Evolutionary conservation across 306 rosid genomes (phyloP).

Genomic region (Pyrus betulifolia): DNA sequence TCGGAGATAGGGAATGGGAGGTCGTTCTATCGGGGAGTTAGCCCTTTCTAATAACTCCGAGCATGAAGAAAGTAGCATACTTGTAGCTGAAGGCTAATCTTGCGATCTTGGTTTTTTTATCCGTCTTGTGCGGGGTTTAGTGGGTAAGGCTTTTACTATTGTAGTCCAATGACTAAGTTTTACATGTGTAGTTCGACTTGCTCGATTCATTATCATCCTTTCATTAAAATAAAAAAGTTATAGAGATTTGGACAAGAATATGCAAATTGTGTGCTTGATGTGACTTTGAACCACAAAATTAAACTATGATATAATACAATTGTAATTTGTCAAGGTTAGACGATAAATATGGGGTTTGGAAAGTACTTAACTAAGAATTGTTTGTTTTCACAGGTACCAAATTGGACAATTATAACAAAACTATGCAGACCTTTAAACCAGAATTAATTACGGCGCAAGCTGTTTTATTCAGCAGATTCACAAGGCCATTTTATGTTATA

Average conservation of each 20-base stretch:
- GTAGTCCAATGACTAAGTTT: too few relatives aligned
- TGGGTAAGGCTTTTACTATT: too few relatives aligned
- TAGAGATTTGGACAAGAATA: background rate
- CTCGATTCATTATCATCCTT: background rate
- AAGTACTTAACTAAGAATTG: background rate
- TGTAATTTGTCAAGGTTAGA: background rate
- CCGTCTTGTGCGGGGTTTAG: too few relatives aligned
- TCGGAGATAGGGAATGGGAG: too few relatives aligned
- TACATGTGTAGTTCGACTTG: too few relatives aligned
- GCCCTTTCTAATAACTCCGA: rapidly evolving
- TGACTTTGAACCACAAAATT: background rate
- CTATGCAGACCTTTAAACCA: background rate
- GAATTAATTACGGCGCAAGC: background rate
- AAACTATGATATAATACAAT: background rate
- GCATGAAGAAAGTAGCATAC: too few relatives aligned
- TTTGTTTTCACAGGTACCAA: background rate
- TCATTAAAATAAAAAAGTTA: background rate
- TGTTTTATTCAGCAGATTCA: background rate
- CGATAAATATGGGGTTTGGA: background rate
- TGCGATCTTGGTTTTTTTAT: too few relatives aligned
- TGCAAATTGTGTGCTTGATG: background rate
- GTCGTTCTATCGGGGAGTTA: too few relatives aligned
- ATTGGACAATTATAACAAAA: background rate
- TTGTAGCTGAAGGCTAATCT: too few relatives aligned
- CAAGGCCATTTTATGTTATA: too few relatives aligned